Percentiles rank a stretch among this genome's conserved stretches.
These are phyloP conservation scores for Populus tomentosa DNA, from an alignment of 441 rosid species.

Conservation along the genomic window DNA sequence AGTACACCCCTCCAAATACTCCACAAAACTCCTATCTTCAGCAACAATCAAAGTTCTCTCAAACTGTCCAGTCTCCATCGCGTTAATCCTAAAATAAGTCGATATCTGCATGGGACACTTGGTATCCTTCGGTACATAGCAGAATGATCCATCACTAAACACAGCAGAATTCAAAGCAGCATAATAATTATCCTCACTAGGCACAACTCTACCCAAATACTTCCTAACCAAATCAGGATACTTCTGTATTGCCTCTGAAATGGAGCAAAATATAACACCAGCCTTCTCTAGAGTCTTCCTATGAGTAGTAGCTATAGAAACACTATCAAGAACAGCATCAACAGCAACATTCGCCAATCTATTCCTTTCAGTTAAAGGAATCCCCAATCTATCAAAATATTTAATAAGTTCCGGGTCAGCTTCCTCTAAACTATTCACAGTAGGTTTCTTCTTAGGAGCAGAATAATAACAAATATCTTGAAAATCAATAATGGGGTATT, in stretches of 20 bases:
- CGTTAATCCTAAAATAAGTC: conserved; percentile 84
- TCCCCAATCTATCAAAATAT: conserved; percentile 72
- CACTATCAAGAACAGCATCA: conserved; percentile 92
- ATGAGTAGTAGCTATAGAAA: conserved; percentile 83
- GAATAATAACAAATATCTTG: conserved; percentile 89
- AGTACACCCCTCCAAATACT: conserved; percentile 94
- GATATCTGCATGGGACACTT: conserved; percentile 92
- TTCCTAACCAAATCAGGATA: conserved; percentile 73
- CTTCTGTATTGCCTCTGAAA: conserved; percentile 75
- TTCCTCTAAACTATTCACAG: conserved; percentile 79
- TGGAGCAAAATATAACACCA: conserved; percentile 87
- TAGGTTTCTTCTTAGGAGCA: conserved; percentile 82
- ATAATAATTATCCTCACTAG: conserved; percentile 77
- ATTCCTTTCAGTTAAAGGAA: conserved; percentile 74
- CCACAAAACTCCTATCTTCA: conserved; percentile 82
- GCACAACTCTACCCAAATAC: conserved; percentile 85
- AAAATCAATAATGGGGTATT: conserved; percentile 58
- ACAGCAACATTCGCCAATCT: conserved; percentile 85
- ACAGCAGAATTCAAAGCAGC: conserved; percentile 88
- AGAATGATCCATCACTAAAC: conserved; percentile 85
- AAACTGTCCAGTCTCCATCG: conserved; percentile 89
- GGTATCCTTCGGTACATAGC: conserved; percentile 77
- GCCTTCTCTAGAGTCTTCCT: conserved; percentile 65
- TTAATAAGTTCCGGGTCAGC: conserved; percentile 72
- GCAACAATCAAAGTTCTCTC: conserved; percentile 98